Percentiles rank a stretch among this genome's conserved stretches.
Conservation (phyloP, 495 filamentous ascomycete species). For the Parmelia sp. region DNA sequence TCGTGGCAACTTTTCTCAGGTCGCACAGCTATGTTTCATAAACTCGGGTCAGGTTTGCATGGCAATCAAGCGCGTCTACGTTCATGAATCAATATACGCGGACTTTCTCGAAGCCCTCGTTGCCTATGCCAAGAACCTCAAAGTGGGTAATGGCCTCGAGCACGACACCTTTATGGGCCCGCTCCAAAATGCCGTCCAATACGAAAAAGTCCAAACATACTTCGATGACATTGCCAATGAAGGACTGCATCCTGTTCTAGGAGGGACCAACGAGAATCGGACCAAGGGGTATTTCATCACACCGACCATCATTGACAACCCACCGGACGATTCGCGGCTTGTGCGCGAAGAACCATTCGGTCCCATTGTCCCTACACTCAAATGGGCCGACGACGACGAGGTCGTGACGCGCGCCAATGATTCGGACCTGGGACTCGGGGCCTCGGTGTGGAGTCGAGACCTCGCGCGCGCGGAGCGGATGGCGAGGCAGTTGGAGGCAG, state of each 20-base stretch:
- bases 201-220: constrained; percentile 37
- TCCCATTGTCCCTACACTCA: too few relatives aligned
- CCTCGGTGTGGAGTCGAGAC: too few relatives aligned
- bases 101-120: neutral
- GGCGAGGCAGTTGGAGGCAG: too few relatives aligned
- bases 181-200: constrained; percentile 29
- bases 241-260: neutral
- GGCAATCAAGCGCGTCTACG: neutral
- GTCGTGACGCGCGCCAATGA: too few relatives aligned
- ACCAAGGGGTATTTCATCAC: constrained; percentile 47
- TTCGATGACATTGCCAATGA: constrained; percentile 39
- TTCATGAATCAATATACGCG: neutral
- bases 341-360: constrained; percentile 36
- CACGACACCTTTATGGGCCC: neutral
- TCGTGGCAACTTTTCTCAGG: neutral
- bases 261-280: neutral
- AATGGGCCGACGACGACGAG: too few relatives aligned
- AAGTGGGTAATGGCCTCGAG: neutral
- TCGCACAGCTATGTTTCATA: too few relatives aligned
- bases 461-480: too few relatives aligned
- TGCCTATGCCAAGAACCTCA: neutral
- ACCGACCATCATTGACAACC: constrained; percentile 55
- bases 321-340: constrained; percentile 46
- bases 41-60: neutral
- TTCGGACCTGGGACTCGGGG: too few relatives aligned